A percentile compares a stretch with the other conserved stretches of the same genome.
Conservation (phyloP, 2,329 filamentous ascomycete species). For the Periconia sp. region DNA sequence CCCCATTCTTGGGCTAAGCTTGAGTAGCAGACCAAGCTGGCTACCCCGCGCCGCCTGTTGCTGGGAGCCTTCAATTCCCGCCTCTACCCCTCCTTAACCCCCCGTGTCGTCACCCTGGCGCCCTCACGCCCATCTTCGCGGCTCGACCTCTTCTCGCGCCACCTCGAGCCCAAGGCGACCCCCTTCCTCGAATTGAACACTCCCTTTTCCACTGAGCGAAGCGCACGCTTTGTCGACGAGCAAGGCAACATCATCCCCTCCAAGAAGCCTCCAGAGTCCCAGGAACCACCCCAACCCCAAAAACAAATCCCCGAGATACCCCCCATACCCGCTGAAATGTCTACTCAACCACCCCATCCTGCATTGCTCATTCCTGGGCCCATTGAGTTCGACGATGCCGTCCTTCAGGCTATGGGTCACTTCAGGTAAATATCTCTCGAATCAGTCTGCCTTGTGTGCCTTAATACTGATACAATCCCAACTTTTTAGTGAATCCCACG, state of each 20-base stretch:
- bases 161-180: conserved; percentile 59
- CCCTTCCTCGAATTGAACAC: conserved; percentile 63
- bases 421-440: conserved; percentile 64
- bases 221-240: conserved; percentile 55
- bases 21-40: conserved; percentile 27
- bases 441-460: background rate
- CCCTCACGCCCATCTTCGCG: conserved; percentile 50
- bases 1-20: background rate
- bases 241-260: conserved; percentile 42
- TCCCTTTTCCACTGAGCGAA: conserved; percentile 63
- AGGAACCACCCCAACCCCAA: conserved; percentile 12
- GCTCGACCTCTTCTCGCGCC: conserved; percentile 62
- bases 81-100: conserved; percentile 33
- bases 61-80: conserved; percentile 27
- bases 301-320: background rate
- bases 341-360: conserved; percentile 61
- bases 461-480: conserved; percentile 7
- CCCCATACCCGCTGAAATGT: conserved; percentile 50
- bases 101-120: conserved; percentile 26
- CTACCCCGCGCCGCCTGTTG: conserved; percentile 31
- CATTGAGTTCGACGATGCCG: conserved; percentile 97
- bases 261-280: conserved; percentile 11
- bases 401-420: conserved; percentile 92
- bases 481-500: conserved; percentile 79
- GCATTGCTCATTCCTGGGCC: conserved; percentile 94